Evolutionary conservation across 495 filamentous ascomycete species (phyloP).

Genomic region (Cairneyella variabilis): DNA sequence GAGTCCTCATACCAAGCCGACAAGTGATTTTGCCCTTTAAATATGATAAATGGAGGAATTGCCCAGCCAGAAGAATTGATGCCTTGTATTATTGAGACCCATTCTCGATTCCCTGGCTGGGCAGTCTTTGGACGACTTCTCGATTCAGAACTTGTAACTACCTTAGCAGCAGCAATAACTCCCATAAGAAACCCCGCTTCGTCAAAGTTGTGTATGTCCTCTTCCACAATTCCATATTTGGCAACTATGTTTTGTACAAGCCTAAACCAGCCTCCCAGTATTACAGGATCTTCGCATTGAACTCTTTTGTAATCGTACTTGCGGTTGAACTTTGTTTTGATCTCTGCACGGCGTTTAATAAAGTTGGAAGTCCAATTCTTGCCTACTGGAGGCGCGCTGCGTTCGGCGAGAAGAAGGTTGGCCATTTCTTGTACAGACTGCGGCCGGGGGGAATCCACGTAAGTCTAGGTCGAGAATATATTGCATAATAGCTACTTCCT

Average conservation of each 20-base stretch:
- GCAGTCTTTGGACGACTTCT: constrained; percentile 17
- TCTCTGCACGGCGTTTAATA: not conserved
- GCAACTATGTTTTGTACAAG: constrained; percentile 29
- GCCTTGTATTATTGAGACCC: constrained; percentile 33
- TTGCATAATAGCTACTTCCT: not conserved
- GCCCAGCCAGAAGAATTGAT: constrained; percentile 27
- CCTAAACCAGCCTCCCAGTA: constrained; percentile 33
- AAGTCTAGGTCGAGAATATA: not conserved
- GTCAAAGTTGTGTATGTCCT: constrained; percentile 46
- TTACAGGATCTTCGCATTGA: constrained; percentile 33
- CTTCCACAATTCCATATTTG: constrained; percentile 35
- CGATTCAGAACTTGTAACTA: constrained; percentile 30
- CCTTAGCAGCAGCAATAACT: constrained; percentile 27
- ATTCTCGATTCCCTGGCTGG: constrained; percentile 40
- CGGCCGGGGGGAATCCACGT: not conserved
- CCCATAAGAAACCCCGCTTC: constrained; percentile 35
- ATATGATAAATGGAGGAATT: constrained; percentile 35
- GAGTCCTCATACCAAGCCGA: constrained; percentile 29
- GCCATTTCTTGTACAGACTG: not conserved
- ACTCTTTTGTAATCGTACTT: constrained; percentile 15
- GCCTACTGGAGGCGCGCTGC: not conserved
- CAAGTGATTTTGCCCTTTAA: constrained; percentile 28
- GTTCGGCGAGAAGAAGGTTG: not conserved
- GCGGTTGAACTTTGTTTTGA: not conserved
- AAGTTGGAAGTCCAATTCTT: constrained; percentile 3